These are phyloP conservation scores for Alternaria sp. DNA, from an alignment of 2,329 filamentous ascomycete genomes.

Conservation along the genomic window DNA sequence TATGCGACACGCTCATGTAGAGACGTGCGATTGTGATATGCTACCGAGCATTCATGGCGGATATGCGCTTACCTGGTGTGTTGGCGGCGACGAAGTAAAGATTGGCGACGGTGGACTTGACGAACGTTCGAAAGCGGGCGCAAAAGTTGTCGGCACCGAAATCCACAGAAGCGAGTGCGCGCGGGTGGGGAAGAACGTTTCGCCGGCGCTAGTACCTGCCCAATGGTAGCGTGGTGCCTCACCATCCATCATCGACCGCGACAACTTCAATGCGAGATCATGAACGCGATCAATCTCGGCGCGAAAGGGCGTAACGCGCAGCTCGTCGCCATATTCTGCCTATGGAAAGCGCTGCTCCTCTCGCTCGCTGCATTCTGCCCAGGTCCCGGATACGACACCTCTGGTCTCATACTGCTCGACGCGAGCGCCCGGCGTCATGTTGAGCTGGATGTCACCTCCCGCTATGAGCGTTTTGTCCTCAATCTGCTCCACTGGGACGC, in stretches of 20 bases:
- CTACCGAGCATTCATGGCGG: slow-evolving; percentile 38
- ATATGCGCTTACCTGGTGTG: slow-evolving; percentile 48
- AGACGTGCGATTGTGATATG: slow-evolving; percentile 40
- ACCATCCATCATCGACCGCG: slow-evolving; percentile 1
- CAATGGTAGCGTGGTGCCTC: slow-evolving; percentile 16
- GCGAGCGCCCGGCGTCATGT: slow-evolving; percentile 24
- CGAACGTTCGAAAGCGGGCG: slow-evolving; percentile 17
- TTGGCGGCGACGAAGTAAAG: slow-evolving; percentile 42
- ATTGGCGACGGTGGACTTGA: slow-evolving; percentile 32
- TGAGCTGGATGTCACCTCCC: slow-evolving; percentile 21
- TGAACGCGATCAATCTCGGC: background rate
- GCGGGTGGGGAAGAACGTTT: slow-evolving; percentile 10
- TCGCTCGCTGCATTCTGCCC: slow-evolving; percentile 64
- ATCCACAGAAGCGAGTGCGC: slow-evolving; percentile 27
- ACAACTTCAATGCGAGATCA: background rate
- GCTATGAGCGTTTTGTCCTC: slow-evolving; percentile 51
- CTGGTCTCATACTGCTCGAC: slow-evolving; percentile 61
- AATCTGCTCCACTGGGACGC: slow-evolving; percentile 81
- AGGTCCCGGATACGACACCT: slow-evolving; percentile 78
- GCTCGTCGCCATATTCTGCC: slow-evolving; percentile 54
- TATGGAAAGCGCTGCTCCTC: slow-evolving; percentile 74
- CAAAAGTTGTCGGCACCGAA: slow-evolving; percentile 24
- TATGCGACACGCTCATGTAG: slow-evolving; percentile 38
- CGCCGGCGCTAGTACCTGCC: slow-evolving; percentile 21
- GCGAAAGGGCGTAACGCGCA: slow-evolving; percentile 4